Base-by-base conservation (phyloP, 306 rosid genomes). In the Pyrus bretschneideri region DNA sequence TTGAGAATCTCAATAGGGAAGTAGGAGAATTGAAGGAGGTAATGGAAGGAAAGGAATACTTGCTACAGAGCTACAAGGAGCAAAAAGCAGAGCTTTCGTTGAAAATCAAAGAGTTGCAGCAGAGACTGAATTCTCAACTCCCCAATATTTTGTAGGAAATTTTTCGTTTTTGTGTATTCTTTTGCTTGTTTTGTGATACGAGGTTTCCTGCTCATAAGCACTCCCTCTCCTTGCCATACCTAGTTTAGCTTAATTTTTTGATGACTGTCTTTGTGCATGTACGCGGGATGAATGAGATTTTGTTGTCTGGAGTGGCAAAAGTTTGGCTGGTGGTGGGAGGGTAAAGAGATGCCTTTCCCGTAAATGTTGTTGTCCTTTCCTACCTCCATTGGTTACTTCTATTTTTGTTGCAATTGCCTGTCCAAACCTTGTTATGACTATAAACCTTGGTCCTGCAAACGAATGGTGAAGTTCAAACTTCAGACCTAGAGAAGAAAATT, bases 21-120 rank as follows among this genome's bases (percentile, higher is more conserved):
- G 89, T 95, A 25, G 95, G 96, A 58, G 98, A 95, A 74, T 83
- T 92, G 81, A 95, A 89, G 85, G 98, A 92, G 79, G 96, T 87
- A 40, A 86, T 95, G 75, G 97, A 90, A 45, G 98, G 98, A 63
- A 95, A 92, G 80, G 95, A 95, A 58, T 95, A 85, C 82, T 83
- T 95, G 84, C 86, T 92, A 76, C 96, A 86, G 82, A 95, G 83
- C 91, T 92, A 92, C 79, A 95, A 92, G 85, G 96, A 90, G 85
- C 98, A 95, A 81, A 95, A 88, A 83, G 61, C 91, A 0, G 98
- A 90, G 83, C 95, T 92, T 51, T 83, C 92, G 4, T 17, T 85
- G 83, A 92, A 92, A 82, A 76, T 90, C 72, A 92, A 84, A 77
- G 97, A 92, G 72, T 85, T 95, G 91, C 97, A 92, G 89, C 95